These are phyloP conservation scores for Blastocladiella emersonii DNA, from an alignment of 371 early-diverging fungal genomes.

Conservation along the genomic window DNA sequence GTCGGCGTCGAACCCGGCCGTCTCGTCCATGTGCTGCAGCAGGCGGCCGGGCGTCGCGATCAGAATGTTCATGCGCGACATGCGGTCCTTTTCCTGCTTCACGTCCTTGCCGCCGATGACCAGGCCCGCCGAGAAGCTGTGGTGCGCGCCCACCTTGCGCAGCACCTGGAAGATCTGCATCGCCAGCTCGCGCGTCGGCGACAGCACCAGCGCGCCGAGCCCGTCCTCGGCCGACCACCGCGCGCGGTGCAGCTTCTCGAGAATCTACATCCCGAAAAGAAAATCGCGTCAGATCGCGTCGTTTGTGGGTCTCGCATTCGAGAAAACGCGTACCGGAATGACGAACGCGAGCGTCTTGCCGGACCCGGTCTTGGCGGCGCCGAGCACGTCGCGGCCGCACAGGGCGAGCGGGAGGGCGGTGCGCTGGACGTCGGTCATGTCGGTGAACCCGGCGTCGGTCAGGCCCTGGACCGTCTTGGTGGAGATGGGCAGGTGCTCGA, in stretches of 20 bases:
- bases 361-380: constrained; percentile 98
- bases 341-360: constrained; percentile 98
- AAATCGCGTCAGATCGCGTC: too few species aligned
- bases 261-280: constrained; percentile 23
- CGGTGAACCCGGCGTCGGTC: constrained; percentile 58
- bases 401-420: constrained; percentile 81
- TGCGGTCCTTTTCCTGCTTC: constrained; percentile 72
- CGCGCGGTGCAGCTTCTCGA: constrained; percentile 65
- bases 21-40: constrained; percentile 95
- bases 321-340: constrained; percentile 58
- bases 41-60: constrained; percentile 96
- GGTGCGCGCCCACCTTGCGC: constrained; percentile 67
- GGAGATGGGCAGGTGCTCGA: constrained; percentile 55
- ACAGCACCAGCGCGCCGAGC: constrained; percentile 83
- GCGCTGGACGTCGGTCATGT: constrained; percentile 95
- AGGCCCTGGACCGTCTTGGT: constrained; percentile 48
- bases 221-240: constrained; percentile 79
- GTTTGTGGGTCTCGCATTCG: neutral
- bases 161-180: constrained; percentile 93
- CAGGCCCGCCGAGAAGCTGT: constrained; percentile 86
- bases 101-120: constrained; percentile 94
- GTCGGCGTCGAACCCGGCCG: constrained; percentile 72
- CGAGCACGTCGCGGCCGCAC: constrained; percentile 79
- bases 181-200: constrained; percentile 97
- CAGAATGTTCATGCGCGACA: constrained; percentile 81